Percentiles rank a stretch among this genome's conserved stretches.
phyloP scores from a whole-genome alignment of 257 asterid genomes.

The Solanum chmielewskii region DNA sequence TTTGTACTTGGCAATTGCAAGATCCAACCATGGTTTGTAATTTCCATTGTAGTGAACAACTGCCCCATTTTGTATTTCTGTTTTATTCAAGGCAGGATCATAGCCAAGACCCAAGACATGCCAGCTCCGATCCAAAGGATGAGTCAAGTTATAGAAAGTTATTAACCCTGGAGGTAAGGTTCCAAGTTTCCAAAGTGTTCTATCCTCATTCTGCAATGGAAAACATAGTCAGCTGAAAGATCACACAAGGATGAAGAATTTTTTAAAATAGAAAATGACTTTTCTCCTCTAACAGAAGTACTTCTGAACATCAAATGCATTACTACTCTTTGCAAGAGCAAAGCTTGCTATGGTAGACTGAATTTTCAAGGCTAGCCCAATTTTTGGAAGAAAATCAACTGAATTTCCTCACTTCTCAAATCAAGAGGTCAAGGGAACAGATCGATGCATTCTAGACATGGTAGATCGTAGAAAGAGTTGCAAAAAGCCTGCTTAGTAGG shows the following conservation, averaged over 20 bases:
- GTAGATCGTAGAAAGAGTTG: neutral
- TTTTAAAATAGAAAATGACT: neutral
- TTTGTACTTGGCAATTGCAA: constrained; percentile 78
- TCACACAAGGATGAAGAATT: neutral
- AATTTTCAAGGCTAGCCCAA: neutral
- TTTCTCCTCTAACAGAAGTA: neutral
- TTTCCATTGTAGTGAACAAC: constrained; percentile 93
- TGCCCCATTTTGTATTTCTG: constrained; percentile 73
- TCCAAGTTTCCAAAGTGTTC: constrained; percentile 96
- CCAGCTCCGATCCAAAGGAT: constrained; percentile 84
- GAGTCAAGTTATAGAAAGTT: constrained; percentile 80
- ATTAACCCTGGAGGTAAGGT: constrained; percentile 91
- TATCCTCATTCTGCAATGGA: constrained; percentile 66
- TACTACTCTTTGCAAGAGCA: neutral
- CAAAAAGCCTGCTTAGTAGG: neutral
- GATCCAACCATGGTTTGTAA: constrained; percentile 98
- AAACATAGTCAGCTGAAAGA: neutral
- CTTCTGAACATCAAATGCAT: neutral
- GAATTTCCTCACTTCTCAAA: neutral
- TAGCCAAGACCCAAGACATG: constrained; percentile 96
- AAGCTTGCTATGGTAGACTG: neutral
- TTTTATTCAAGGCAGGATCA: constrained; percentile 85
- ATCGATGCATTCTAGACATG: neutral
- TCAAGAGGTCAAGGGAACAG: neutral
- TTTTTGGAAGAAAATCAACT: neutral